Evolutionary conservation across 106 monocot genomes (phyloP).

Genomic region (Acorus calamus): DNA sequence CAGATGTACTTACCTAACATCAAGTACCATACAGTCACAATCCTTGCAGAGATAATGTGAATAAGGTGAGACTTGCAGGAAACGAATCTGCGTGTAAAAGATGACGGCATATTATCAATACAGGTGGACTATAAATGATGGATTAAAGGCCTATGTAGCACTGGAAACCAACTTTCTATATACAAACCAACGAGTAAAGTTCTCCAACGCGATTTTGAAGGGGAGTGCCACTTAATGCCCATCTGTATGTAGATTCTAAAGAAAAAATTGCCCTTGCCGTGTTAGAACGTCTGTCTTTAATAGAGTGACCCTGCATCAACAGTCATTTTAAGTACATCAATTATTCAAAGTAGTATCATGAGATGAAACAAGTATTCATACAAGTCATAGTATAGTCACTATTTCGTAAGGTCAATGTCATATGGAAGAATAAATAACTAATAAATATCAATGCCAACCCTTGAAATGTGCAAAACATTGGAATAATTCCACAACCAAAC

Average conservation of each 20-base stretch:
- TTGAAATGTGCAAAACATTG: too few relatives aligned
- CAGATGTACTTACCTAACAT: slow-evolving; percentile 31
- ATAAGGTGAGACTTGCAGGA: slow-evolving; percentile 63
- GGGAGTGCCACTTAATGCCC: slow-evolving; percentile 90
- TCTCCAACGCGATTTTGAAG: slow-evolving; percentile 88
- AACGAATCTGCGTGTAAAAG: slow-evolving; percentile 51
- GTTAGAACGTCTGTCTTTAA: slow-evolving; percentile 63
- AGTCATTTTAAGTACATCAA: background rate
- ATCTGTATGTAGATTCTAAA: slow-evolving; percentile 55
- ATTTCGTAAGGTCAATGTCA: too few relatives aligned
- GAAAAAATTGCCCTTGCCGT: slow-evolving; percentile 80
- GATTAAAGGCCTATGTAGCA: background rate
- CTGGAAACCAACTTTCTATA: background rate
- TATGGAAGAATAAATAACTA: too few relatives aligned
- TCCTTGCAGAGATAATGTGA: slow-evolving; percentile 66
- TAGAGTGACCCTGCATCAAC: slow-evolving; percentile 67
- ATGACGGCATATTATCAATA: slow-evolving; percentile 9
- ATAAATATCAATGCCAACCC: too few relatives aligned
- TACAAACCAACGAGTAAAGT: slow-evolving; percentile 86
- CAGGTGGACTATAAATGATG: background rate
- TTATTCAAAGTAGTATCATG: too few relatives aligned
- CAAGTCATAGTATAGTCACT: too few relatives aligned
- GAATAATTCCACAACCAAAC: too few relatives aligned
- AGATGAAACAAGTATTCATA: too few relatives aligned
- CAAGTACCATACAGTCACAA: slow-evolving; percentile 65